Evolutionary conservation across 164 flowering plant species (phyloP), one percentile per base, ranked within the genome.

Genomic region (Stephania yunnanensis): DNA sequence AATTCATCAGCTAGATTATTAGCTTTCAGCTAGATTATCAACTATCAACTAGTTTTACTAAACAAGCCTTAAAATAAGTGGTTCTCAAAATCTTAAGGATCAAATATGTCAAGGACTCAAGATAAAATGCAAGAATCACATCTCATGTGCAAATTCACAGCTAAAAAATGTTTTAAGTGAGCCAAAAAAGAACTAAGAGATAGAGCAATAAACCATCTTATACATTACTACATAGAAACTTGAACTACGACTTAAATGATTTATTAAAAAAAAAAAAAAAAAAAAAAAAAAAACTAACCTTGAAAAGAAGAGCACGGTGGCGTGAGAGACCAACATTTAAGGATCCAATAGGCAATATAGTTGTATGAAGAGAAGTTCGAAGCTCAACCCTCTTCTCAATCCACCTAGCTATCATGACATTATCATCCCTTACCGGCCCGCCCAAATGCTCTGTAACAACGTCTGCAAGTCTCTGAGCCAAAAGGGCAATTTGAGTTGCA

Each of bases 231-330:
- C 19, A 66, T 66, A 25, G 69, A 66, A 66, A 12, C 69, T 19
- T 13, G 19, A 17, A 61, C 66, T 61, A n/a, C 8, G 22, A 19
- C 20, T 19, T 2, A 61, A 20, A 58, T 4, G 65, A 20, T 61
- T 5, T 6, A 19, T 66, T 66, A 15, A 25, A 29, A 66, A 7
- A 70, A 74, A 25, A 25, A 25, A 20, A 46, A 5, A 46, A 15
- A 25, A 29, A 66, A 7, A 70, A 74, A 25, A 25, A 25, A 20
- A 46, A 5, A 46, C 84, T 79, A 20, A 91, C 99, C 98, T 96
- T 96, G 81, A 96, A 96, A 78, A 96, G 99, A 83, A 96, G 86
- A 77, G 99, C 96, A 45, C 99, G 92, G 66, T 96, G 99, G 20
- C 98, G 88, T 25, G 96, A 92, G 20, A 94, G 78, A 66, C 99